These are phyloP conservation scores for Hypericum androsaemum DNA, from an alignment of 345 rosid genomes.

Conservation along the genomic window DNA sequence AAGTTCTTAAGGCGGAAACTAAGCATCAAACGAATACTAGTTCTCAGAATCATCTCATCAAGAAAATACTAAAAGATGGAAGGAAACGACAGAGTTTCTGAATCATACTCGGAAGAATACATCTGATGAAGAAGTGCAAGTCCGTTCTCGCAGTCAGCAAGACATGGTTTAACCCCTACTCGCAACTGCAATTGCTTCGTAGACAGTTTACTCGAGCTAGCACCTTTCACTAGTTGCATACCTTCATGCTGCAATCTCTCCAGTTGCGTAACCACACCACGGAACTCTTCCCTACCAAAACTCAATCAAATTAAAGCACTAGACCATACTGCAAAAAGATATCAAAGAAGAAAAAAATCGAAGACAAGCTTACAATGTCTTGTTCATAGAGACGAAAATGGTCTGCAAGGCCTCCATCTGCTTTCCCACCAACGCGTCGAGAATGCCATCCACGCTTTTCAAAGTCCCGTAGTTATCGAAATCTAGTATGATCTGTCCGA, in stretches of 20 bases:
- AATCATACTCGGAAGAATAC: conserved; percentile 60
- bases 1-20: too few species aligned
- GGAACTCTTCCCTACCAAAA: conserved; percentile 49
- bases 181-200: conserved; percentile 39
- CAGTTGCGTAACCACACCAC: conserved; percentile 36
- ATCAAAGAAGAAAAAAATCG: background rate
- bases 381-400: conserved; percentile 49
- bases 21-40: too few species aligned
- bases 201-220: conserved; percentile 25
- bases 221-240: conserved; percentile 41
- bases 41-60: too few species aligned
- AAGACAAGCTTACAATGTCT: conserved; percentile 33
- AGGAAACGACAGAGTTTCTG: too few species aligned
- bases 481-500: conserved; percentile 38
- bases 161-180: conserved; percentile 61
- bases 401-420: conserved; percentile 58
- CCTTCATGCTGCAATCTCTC: conserved; percentile 49
- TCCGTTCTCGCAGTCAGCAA: conserved; percentile 64
- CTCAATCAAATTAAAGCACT: background rate
- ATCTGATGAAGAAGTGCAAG: conserved; percentile 55
- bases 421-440: conserved; percentile 45
- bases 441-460: conserved; percentile 41
- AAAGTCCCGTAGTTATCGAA: conserved; percentile 42
- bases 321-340: conserved; percentile 1
- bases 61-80: too few species aligned